phyloP scores from a whole-genome alignment of 768 basidiomycete genomes.

The Auriscalpium orientale region DNA sequence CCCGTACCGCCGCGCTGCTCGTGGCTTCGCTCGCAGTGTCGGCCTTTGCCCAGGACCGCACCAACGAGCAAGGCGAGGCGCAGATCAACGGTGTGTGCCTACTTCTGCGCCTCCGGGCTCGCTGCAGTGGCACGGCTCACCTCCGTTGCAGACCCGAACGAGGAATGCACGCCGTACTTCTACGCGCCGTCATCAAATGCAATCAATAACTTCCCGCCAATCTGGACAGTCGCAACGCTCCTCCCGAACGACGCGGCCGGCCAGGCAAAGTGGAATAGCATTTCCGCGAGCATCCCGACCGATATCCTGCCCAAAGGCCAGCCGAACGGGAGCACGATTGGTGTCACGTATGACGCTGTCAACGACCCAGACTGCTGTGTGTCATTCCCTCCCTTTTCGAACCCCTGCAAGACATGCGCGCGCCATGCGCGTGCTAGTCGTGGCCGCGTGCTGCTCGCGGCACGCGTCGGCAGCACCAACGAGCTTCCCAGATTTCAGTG shows the following conservation, averaged over 20 bases:
- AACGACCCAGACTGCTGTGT: conserved; percentile 11
- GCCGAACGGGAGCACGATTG: not conserved
- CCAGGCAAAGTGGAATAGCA: conserved; percentile 34
- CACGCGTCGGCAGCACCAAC: too few relatives aligned
- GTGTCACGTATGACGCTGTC: conserved; percentile 7
- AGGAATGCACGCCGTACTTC: conserved; percentile 6
- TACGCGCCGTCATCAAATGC: not conserved
- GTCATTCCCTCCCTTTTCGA: not conserved
- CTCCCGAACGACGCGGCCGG: conserved; percentile 1
- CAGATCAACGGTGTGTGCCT: conserved; percentile 1
- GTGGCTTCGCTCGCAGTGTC: not conserved
- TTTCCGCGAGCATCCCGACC: conserved; percentile 34
- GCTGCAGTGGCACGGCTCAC: not conserved
- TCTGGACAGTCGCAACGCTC: conserved; percentile 7
- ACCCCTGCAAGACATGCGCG: not conserved
- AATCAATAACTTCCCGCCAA: not conserved
- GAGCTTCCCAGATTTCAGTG: too few relatives aligned
- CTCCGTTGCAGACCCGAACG: conserved; percentile 2
- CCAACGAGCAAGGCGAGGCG: conserved; percentile 7
- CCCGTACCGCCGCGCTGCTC: not conserved
- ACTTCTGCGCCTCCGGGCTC: not conserved
- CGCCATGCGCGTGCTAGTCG: too few relatives aligned
- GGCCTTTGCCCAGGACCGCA: conserved; percentile 3
- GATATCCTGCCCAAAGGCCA: conserved; percentile 35
- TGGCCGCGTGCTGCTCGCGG: too few relatives aligned